These are phyloP conservation scores for Tolypocladium capitatum DNA, from an alignment of 2,329 filamentous ascomycete species.

Conservation along the genomic window DNA sequence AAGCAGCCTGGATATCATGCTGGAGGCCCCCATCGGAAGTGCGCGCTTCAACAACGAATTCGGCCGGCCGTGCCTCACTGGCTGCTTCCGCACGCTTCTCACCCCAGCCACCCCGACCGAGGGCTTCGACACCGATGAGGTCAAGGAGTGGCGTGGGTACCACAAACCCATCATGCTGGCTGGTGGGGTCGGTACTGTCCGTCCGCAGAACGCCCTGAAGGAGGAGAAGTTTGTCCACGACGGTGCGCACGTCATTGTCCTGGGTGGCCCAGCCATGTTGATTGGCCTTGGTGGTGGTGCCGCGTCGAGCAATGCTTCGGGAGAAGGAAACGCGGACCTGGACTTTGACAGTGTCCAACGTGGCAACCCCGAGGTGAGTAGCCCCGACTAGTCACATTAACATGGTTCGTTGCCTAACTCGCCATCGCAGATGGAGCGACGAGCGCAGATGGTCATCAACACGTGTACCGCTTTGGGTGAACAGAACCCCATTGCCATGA, in stretches of 20 bases:
- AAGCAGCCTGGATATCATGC: slow-evolving; percentile 91
- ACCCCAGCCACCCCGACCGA: slow-evolving; percentile 22
- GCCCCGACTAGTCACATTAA: too few relatives aligned
- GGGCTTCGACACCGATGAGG: slow-evolving; percentile 25
- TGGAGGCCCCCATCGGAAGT: slow-evolving; percentile 89
- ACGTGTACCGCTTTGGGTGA: slow-evolving; percentile 74
- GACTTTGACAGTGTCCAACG: slow-evolving; percentile 96
- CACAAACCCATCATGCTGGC: slow-evolving; percentile 99
- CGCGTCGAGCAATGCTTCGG: slow-evolving; percentile 79
- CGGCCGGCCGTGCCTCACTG: slow-evolving; percentile 74
- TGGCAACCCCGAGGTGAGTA: slow-evolving; percentile 65
- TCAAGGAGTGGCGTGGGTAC: slow-evolving; percentile 58
- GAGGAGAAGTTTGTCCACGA: slow-evolving; percentile 63
- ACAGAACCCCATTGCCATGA: slow-evolving; percentile 85
- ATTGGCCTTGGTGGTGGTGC: slow-evolving; percentile 93
- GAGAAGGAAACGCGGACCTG: slow-evolving; percentile 77
- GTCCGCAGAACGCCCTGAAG: slow-evolving; percentile 85
- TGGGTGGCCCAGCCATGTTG: slow-evolving; percentile 93
- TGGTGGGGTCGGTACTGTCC: slow-evolving; percentile 82
- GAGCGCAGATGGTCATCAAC: slow-evolving; percentile 97
- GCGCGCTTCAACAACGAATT: slow-evolving; percentile 98
- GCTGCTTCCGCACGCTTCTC: slow-evolving; percentile 84
- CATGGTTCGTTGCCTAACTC: neutral
- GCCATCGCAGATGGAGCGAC: slow-evolving; percentile 54
- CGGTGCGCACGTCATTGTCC: slow-evolving; percentile 82